Conservation (phyloP, 2,329 filamentous ascomycete species). For the Lecanicillium sp. region DNA sequence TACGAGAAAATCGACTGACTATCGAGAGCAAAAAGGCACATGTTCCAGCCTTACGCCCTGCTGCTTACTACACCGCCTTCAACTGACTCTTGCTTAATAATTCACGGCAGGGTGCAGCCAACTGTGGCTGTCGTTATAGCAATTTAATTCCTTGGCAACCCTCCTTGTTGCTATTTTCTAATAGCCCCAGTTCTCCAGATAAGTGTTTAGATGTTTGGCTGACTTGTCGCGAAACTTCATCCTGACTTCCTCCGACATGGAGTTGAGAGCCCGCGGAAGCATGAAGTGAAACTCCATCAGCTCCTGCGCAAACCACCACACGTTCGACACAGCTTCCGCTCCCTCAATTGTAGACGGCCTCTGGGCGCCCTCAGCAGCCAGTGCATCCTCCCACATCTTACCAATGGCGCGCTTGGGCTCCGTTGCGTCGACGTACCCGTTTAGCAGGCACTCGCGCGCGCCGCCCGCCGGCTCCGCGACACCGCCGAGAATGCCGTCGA, state of each 20-base stretch:
- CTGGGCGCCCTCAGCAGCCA: neutral
- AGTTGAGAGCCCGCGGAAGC: slow-evolving; percentile 1
- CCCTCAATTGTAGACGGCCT: slow-evolving; percentile 2
- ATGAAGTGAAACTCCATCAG: slow-evolving; percentile 12
- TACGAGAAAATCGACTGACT: too few relatives aligned
- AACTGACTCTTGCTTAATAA: too few relatives aligned
- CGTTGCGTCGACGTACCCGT: neutral
- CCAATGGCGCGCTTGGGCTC: slow-evolving; percentile 2
- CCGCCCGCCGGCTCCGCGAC: neutral
- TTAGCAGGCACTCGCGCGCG: slow-evolving; percentile 1
- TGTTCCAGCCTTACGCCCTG: too few relatives aligned
- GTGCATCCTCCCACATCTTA: slow-evolving; percentile 2
- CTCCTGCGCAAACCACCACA: slow-evolving; percentile 14
- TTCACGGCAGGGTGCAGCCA: too few relatives aligned
- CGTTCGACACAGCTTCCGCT: neutral
- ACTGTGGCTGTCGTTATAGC: too few relatives aligned
- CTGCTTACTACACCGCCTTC: too few relatives aligned
- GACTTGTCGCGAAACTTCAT: neutral
- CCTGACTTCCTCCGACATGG: neutral
- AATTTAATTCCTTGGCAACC: too few relatives aligned
- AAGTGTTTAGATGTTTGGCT: neutral
- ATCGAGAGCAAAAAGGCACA: too few relatives aligned
- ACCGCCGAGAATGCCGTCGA: slow-evolving; percentile 2
- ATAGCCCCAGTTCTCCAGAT: slow-evolving; percentile 7
- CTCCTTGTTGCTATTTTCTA: too few relatives aligned